Evolutionary conservation across 768 basidiomycete species (phyloP).

Genomic region (Erythrobasidium yunnanense): DNA sequence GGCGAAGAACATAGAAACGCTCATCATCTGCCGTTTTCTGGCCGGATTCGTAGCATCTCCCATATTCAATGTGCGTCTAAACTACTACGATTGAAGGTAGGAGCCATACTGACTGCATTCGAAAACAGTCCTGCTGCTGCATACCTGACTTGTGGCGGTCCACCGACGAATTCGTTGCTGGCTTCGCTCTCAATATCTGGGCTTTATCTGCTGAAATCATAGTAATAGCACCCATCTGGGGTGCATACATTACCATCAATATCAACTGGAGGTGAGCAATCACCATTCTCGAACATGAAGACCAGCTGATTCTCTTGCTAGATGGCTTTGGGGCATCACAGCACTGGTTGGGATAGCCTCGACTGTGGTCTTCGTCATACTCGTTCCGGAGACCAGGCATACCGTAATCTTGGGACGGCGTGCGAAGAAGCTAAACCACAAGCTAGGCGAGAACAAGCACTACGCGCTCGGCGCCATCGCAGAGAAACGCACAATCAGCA

Average conservation of each 20-base stretch:
- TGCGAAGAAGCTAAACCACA: slow-evolving; percentile 10
- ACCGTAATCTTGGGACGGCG: slow-evolving; percentile 11
- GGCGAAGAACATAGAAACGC: slow-evolving; percentile 1
- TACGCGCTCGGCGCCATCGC: slow-evolving; percentile 4
- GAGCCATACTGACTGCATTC: not conserved
- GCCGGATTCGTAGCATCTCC: slow-evolving; percentile 27
- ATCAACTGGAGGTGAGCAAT: slow-evolving; percentile 3
- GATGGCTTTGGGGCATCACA: slow-evolving; percentile 25
- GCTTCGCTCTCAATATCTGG: slow-evolving; percentile 29
- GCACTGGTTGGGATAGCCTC: slow-evolving; percentile 15
- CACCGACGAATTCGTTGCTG: slow-evolving; percentile 7
- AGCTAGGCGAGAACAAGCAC: slow-evolving; percentile 11
- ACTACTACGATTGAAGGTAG: not conserved
- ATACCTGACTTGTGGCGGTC: slow-evolving; percentile 16
- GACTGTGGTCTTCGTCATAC: slow-evolving; percentile 8
- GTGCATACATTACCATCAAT: slow-evolving; percentile 19
- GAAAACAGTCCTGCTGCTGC: slow-evolving; percentile 21
- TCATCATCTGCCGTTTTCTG: slow-evolving; percentile 21
- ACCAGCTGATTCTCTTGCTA: not conserved
- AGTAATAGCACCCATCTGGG: slow-evolving; percentile 18
- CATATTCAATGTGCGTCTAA: slow-evolving; percentile 21
- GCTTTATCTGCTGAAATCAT: slow-evolving; percentile 26
- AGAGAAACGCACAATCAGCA: slow-evolving; percentile 1
- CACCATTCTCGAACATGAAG: not conserved
- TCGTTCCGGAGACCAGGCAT: slow-evolving; percentile 26